Evolutionary conservation across 2,329 filamentous ascomycete genomes (phyloP), one percentile per base, ranked within the genome.

Genomic region (Calonectria henricotiae): DNA sequence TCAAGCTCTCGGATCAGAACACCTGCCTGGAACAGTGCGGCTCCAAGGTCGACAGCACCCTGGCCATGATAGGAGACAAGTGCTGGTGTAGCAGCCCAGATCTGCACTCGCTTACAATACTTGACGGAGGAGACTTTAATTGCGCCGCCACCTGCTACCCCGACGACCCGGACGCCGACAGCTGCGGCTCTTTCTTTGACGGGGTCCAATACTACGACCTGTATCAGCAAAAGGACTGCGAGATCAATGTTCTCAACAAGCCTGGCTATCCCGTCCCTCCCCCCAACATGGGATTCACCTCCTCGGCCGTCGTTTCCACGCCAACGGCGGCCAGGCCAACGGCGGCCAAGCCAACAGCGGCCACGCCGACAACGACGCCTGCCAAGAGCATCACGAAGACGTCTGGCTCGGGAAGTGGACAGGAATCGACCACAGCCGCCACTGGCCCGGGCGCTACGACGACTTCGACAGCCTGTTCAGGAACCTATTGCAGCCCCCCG

Each of bases 181-280:
- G 9, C 30, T 63, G 55, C 39, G 55, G 55, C 27, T 20, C 39
- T 25, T 11, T 44, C 15, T 8, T 27, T 13, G 37, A 5, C 39
- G 55, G 39, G 15, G 17, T 61, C 8, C 55, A 61, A 17, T 61
- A 61, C 55, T 61, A 61, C 55, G 39, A 61, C 25, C 27, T 61
- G 3, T 61, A 61, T 37, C 44, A 61, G 55, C 7, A 17, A 11
- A 41, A 30, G 17, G 12, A 27, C 35, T 58, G 51, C 51, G 17
- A 61, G 1, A 37, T 44, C 37, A 44, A 32, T 2, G 5, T 61
- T 5, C 17, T 44, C 23, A 17, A 32, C 1, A 61, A 61, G 55
- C 55, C 55, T 13, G 55, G 55, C 39, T 61, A 61, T 17, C 37
- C 55, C 17, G 25, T 61, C 5, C 55, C 55, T 32, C 55, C 55